Conservation (phyloP, 2,329 filamentous ascomycete species). For the Tolypocladium ovalisporum region DNA sequence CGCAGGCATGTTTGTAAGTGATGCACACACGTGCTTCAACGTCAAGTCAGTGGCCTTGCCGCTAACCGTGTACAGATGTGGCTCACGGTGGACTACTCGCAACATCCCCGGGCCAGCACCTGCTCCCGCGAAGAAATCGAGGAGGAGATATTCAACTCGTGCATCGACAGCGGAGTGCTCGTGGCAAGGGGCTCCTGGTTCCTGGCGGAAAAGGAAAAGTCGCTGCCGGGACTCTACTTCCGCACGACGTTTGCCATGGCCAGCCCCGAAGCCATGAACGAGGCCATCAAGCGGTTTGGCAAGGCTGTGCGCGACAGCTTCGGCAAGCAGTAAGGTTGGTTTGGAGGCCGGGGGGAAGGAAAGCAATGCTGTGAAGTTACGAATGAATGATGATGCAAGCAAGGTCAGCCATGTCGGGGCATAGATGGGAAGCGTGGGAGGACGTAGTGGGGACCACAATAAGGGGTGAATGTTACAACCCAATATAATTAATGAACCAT, state of each 20-base stretch:
- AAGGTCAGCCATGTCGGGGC: not conserved
- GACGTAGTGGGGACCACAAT: not conserved
- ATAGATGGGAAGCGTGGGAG: not conserved
- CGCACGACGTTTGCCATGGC: constrained; percentile 83
- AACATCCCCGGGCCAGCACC: constrained; percentile 48
- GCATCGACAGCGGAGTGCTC: constrained; percentile 67
- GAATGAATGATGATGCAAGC: not conserved
- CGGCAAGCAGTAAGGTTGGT: constrained; percentile 22
- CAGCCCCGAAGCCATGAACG: constrained; percentile 55
- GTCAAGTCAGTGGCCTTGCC: not conserved
- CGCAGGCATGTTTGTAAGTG: constrained; percentile 86
- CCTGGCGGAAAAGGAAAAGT: constrained; percentile 56
- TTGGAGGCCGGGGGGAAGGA: not conserved
- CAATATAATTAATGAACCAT: not conserved
- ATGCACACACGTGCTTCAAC: not conserved
- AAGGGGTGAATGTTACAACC: no score
- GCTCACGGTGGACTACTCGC: constrained; percentile 56
- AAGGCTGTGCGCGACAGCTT: constrained; percentile 55
- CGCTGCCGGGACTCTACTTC: constrained; percentile 64
- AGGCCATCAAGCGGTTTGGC: constrained; percentile 67
- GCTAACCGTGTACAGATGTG: constrained; percentile 43
- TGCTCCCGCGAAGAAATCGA: constrained; percentile 59
- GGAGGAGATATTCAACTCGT: constrained; percentile 71
- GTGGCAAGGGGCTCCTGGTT: constrained; percentile 88
- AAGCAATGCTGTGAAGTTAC: not conserved